These are phyloP conservation scores for Trypanosoma melophagium DNA, from an alignment of 208 protist species.

Conservation along the genomic window DNA sequence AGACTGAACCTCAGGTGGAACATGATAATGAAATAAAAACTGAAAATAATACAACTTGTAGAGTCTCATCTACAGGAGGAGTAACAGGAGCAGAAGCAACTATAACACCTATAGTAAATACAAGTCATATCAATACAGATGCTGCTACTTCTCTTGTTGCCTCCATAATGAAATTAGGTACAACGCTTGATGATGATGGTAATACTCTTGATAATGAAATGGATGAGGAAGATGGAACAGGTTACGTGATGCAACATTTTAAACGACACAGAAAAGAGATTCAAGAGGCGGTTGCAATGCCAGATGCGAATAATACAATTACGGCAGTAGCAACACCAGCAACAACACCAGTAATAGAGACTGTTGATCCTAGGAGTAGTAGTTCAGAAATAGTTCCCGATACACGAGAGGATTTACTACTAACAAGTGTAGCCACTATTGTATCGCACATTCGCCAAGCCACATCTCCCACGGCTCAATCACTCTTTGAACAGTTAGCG, in stretches of 20 bases:
- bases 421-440: constrained; percentile 39
- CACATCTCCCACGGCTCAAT: constrained; percentile 48
- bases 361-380: too few species aligned
- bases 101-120: neutral
- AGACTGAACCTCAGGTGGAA: too few species aligned
- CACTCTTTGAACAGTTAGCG: constrained; percentile 54
- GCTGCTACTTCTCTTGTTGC: constrained; percentile 3
- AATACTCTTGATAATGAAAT: constrained; percentile 12
- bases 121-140: neutral
- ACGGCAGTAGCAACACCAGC: too few species aligned
- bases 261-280: constrained; percentile 40
- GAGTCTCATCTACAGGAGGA: neutral
- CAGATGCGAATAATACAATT: too few species aligned
- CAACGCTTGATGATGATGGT: constrained; percentile 7
- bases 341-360: too few species aligned
- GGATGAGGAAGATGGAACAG: constrained; percentile 23
- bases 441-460: constrained; percentile 35
- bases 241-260: constrained; percentile 64
- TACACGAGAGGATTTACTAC: constrained; percentile 1
- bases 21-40: too few species aligned
- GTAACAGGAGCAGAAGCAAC: neutral
- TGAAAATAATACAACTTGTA: too few species aligned
- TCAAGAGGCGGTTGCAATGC: constrained; percentile 12
- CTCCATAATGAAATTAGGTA: constrained; percentile 13
- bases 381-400: neutral